Evolutionary conservation across 768 basidiomycete genomes (phyloP).

Genomic region (Tulasnella sp.): DNA sequence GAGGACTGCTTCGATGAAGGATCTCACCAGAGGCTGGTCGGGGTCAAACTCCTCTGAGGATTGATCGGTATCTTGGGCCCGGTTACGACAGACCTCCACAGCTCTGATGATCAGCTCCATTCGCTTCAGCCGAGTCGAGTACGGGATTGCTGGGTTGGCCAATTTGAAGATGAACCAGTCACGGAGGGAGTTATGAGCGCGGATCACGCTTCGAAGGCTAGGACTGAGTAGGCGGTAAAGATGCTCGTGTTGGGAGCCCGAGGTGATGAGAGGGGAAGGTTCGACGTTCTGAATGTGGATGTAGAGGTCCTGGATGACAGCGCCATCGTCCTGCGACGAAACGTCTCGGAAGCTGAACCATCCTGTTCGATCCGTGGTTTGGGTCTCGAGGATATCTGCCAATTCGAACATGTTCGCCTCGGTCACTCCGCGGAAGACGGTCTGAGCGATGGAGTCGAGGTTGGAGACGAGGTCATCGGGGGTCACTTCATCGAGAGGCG

Average conservation of each 20-base stretch:
- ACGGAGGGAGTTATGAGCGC: constrained; percentile 73
- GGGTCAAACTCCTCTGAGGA: constrained; percentile 47
- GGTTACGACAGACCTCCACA: constrained; percentile 71
- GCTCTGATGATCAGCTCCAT: constrained; percentile 74
- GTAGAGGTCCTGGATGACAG: constrained; percentile 82
- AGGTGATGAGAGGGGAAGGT: constrained; percentile 71
- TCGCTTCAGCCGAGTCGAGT: constrained; percentile 65
- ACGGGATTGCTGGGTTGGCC: constrained; percentile 64
- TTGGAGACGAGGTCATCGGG: constrained; percentile 77
- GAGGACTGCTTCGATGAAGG: constrained; percentile 78
- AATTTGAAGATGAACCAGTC: constrained; percentile 79
- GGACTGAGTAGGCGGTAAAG: constrained; percentile 74
- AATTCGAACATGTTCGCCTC: constrained; percentile 77
- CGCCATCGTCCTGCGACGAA: constrained; percentile 54
- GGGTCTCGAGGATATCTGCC: constrained; percentile 78
- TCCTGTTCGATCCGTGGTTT: constrained; percentile 74
- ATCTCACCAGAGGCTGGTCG: constrained; percentile 70
- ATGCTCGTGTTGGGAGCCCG: constrained; percentile 62
- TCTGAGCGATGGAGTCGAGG: constrained; percentile 73
- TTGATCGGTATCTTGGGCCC: constrained; percentile 41
- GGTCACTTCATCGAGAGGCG: constrained; percentile 64
- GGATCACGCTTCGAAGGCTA: constrained; percentile 71
- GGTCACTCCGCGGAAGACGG: constrained; percentile 70
- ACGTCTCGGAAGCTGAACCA: constrained; percentile 73
- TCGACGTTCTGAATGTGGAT: constrained; percentile 72